A percentile compares a stretch with the other conserved stretches of the same genome.
Evolutionary conservation across 768 basidiomycete species (phyloP).

Genomic region (Hericium erinaceus): DNA sequence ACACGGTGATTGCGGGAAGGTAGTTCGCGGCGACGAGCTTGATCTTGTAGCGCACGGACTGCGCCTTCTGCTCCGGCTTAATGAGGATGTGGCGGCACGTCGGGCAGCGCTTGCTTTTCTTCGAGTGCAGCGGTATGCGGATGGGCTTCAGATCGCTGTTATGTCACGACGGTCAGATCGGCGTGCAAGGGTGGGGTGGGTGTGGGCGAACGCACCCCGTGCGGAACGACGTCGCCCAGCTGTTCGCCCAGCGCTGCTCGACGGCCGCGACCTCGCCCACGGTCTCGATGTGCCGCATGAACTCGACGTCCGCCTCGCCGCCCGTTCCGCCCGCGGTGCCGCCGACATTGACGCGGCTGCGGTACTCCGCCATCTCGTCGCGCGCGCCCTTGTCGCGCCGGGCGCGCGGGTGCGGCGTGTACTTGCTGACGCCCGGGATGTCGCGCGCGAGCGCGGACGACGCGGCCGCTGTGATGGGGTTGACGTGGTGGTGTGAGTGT

Average conservation of each 20-base stretch:
- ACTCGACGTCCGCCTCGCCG: conserved; percentile 62
- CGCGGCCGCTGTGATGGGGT: conserved; percentile 79
- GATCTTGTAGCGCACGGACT: conserved; percentile 92
- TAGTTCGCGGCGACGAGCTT: conserved; percentile 95
- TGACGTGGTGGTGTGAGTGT: conserved; percentile 62
- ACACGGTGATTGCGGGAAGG: conserved; percentile 74
- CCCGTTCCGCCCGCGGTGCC: conserved; percentile 35
- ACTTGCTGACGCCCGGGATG: conserved; percentile 73
- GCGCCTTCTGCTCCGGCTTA: conserved; percentile 96
- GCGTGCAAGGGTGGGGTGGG: background rate
- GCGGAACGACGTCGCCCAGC: conserved; percentile 65
- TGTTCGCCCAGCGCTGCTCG: conserved; percentile 73
- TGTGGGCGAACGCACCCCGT: conserved; percentile 41
- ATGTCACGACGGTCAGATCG: background rate
- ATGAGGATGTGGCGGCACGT: conserved; percentile 93
- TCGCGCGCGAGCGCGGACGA: conserved; percentile 87
- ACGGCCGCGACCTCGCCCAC: conserved; percentile 56
- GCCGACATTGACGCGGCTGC: conserved; percentile 57
- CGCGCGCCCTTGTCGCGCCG: conserved; percentile 55
- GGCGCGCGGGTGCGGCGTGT: conserved; percentile 49
- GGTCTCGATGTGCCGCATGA: conserved; percentile 54
- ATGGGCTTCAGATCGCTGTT: conserved; percentile 75
- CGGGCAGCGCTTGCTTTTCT: conserved; percentile 92
- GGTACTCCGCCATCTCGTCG: conserved; percentile 74
- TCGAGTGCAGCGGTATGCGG: conserved; percentile 87